Conservation (phyloP, 73 alveolate species). For the Stentor coeruleus region DNA sequence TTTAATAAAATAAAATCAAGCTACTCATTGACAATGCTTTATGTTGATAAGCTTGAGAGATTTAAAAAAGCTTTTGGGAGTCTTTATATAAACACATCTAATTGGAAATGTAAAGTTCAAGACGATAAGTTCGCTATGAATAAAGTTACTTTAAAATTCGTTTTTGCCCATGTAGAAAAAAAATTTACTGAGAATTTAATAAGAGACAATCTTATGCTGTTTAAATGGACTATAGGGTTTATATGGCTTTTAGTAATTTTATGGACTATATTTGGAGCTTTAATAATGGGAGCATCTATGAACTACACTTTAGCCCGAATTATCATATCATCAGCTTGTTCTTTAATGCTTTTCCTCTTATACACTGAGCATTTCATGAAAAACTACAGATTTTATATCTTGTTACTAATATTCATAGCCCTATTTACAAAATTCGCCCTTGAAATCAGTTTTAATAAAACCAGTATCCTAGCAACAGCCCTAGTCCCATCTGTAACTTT, state of each 20-base stretch:
- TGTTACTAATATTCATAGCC: not conserved
- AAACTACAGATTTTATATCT: not conserved
- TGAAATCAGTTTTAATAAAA: not conserved
- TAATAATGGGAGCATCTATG: not conserved
- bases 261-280: not conserved
- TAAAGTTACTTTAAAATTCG: not conserved
- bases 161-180: not conserved
- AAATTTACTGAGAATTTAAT: not conserved
- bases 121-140: not conserved
- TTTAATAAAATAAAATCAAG: not conserved
- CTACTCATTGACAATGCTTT: not conserved
- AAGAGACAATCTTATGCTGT: not conserved
- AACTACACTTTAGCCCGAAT: not conserved
- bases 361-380: not conserved
- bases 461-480: conserved; percentile 12
- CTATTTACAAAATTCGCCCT: not conserved
- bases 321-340: not conserved
- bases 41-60: not conserved
- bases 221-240: not conserved
- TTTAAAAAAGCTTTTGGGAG: not conserved
- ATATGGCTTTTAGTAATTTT: conserved; percentile 1
- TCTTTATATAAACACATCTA: not conserved
- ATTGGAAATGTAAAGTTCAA: not conserved
- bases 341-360: not conserved
- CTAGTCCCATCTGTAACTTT: not conserved